Base-by-base conservation (phyloP, 257 asterid genomes). In the Leptodermis oblonga region DNA sequence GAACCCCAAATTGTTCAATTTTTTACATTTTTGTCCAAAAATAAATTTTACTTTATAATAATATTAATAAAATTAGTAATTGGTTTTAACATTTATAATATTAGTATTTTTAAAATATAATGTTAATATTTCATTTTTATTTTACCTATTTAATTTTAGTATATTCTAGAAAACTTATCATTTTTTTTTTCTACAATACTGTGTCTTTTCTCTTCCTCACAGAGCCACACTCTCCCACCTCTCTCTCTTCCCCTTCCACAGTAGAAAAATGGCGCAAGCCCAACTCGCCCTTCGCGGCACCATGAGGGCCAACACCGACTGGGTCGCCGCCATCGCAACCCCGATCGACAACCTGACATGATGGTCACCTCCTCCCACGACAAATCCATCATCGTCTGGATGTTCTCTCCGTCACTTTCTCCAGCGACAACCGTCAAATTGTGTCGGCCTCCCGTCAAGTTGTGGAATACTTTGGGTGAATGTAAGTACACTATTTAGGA, bases 321-420 rank as follows among this genome's bases (percentile, higher is more conserved):
- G 97, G 97, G 96, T 90, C 0, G 88, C 97, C 6, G 96, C 94
- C 68, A 88, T 90, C 67, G 97, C 96, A 72, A 83, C 92, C 43
- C 97, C 97, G 1, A 77, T 87, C 61, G 97, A 90, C 67, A 87
- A 90, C 82, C 90, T 70, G 91, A 87, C 80, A 83, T 79, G 79
- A 87, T 90, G 69, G 97, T 90, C 73, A 77, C 95, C 25, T 81
- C 95, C 15, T 90, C 97, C 15, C 86, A 95, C 3, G 97, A 90
- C 87, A 90, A 87, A 62, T 90, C 97, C 80, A 70, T 90, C 23
- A 83, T n/a, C n/a, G n/a, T n/a, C n/a, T n/a, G n/a, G n/a, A n/a
- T n/a, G n/a, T n/a, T n/a, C n/a, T n/a, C n/a, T 90, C 96, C 15
- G 97, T 91, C 2, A 96, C 96, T 0, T 91, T 91, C 82, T 88